These are phyloP conservation scores for Catenaria anguillulae DNA, from an alignment of 371 early-diverging fungal species.

Conservation along the genomic window DNA sequence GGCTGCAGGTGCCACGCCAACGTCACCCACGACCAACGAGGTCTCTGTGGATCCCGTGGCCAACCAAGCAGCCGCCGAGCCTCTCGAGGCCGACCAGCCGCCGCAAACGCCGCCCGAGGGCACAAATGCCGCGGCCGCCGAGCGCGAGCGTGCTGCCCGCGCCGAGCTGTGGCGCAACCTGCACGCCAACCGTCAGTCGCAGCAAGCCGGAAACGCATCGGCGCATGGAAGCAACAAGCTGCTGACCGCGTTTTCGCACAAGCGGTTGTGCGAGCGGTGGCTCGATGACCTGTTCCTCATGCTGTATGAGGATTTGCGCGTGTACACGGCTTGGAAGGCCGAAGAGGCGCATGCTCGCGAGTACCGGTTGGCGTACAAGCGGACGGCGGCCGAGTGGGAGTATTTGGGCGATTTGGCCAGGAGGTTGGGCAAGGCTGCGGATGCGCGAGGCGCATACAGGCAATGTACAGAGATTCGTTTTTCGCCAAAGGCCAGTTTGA, in stretches of 20 bases:
- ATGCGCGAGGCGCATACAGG: conserved; percentile 78
- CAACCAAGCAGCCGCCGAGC: neutral
- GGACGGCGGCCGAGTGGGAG: conserved; percentile 92
- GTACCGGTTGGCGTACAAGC: conserved; percentile 63
- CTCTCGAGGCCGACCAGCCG: neutral
- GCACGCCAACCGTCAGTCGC: conserved; percentile 3
- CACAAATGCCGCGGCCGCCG: conserved; percentile 17
- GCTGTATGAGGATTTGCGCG: conserved; percentile 84
- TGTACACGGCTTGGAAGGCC: conserved; percentile 74
- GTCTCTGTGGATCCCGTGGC: neutral
- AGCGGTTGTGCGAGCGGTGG: conserved; percentile 96
- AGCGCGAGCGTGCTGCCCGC: conserved; percentile 13
- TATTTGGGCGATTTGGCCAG: conserved; percentile 78
- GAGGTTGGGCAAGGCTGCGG: conserved; percentile 68
- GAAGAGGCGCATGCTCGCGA: conserved; percentile 49
- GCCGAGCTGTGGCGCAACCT: conserved; percentile 8
- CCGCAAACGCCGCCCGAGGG: neutral
- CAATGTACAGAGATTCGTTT: conserved; percentile 76
- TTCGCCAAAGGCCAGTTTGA: conserved; percentile 71
- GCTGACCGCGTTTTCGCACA: conserved; percentile 52
- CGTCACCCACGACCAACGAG: neutral
- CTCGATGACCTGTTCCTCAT: conserved; percentile 95
- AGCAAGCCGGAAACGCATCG: neutral
- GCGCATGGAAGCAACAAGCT: conserved; percentile 3
- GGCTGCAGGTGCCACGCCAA: too few species aligned